Evolutionary conservation across 108 stramenopile genomes (phyloP), one percentile per base, ranked within the genome.

Genomic region (Hondaea fermentalgiana): DNA sequence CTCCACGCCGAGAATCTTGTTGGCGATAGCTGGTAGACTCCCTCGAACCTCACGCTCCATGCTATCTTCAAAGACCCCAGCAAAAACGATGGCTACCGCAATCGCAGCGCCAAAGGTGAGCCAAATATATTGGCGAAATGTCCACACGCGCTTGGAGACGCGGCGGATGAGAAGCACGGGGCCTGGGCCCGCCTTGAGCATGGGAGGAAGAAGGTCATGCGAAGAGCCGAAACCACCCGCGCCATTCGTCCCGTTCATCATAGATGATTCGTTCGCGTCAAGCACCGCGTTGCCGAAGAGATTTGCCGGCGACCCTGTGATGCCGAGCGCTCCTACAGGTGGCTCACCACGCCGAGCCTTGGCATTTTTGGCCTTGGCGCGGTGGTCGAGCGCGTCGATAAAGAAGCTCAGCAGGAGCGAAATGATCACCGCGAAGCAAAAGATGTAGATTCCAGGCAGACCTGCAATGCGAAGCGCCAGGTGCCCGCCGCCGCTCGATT

Each of bases 21-120:
- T 93, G 58, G 96, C 89, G 19, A 96, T 72, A 44, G 89, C 93
- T 0, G 96, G 95, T 12, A 94, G 92, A 44, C 95, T 95, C 35
- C 96, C 96, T 60, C 90, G 88, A 6, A 96, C 95, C 10, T 93
- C 89, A 5, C 96, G 94, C 91, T 96, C 91, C 95, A 96, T 95
- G 25, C 95, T 95, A n/a, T 92, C 71, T 51, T 91, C 72, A 35
- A 93, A 90, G 23, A 95, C 91, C 21, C 94, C 96, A 43, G 90
- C 88, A 58, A 87, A 59, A 29, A 95, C 94, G 12, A 94, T 60
- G 28, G 91, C 83, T 4, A 89, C 44, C 1, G 93, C 92, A 5
- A 88, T 72, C 6, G 28, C 19, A 43, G 76, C 76, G 6, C 76
- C 76, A 12, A 83, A 53, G 6, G 51, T 53, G 51, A 83, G 76